These are phyloP conservation scores for Cairneyella variabilis DNA, from an alignment of 495 filamentous ascomycete genomes.

Conservation along the genomic window DNA sequence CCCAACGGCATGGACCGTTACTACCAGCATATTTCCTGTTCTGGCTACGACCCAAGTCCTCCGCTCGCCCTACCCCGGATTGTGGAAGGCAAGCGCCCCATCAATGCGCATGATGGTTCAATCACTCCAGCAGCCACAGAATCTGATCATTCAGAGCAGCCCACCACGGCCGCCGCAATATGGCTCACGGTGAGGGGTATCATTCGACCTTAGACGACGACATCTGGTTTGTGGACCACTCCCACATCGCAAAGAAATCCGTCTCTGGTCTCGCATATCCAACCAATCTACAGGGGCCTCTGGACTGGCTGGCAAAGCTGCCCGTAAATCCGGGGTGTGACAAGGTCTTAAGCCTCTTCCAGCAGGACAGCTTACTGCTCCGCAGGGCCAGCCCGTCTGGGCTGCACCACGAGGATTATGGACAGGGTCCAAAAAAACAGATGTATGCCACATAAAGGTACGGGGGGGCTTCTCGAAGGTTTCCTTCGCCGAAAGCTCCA, in stretches of 20 bases:
- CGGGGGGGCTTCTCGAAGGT: neutral
- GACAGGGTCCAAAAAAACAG: conserved; percentile 7
- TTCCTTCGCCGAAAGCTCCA: neutral
- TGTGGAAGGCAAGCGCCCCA: no score
- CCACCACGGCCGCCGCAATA: neutral
- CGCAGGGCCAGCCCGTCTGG: neutral
- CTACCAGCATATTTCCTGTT: no score
- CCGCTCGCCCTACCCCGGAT: no score
- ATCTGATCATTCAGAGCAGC: neutral
- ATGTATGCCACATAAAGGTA: conserved; percentile 15
- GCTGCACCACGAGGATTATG: neutral
- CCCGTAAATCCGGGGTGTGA: conserved; percentile 25
- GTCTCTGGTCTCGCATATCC: no score
- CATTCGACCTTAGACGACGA: no score
- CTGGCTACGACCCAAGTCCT: no score
- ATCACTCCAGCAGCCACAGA: neutral
- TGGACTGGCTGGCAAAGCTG: conserved; percentile 17
- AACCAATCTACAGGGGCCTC: neutral
- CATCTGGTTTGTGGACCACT: no score
- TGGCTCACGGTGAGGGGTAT: no score
- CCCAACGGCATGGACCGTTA: no score
- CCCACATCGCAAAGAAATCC: no score
- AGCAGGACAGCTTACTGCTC: neutral
- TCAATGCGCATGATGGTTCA: neutral
- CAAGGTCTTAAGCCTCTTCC: conserved; percentile 8